Evolutionary conservation across 1,284 basidiomycete genomes (phyloP).

Genomic region (Entoloma clypeatum): DNA sequence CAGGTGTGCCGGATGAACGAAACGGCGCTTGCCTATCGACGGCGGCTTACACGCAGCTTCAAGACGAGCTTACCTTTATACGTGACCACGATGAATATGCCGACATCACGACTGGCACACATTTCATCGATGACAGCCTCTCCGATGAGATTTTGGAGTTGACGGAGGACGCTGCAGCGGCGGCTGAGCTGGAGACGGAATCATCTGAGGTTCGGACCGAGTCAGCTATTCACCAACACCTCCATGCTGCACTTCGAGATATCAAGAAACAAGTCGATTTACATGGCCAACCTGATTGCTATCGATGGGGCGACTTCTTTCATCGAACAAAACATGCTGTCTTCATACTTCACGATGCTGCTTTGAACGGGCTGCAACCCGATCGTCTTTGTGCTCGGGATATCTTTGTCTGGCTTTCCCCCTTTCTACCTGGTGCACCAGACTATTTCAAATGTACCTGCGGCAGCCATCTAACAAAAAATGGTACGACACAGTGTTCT

Average conservation of each 20-base stretch:
- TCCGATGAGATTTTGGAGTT: not conserved
- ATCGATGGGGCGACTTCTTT: slow-evolving; percentile 1
- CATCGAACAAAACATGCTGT: slow-evolving; percentile 1
- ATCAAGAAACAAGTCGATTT: not conserved
- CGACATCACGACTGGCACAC: not conserved
- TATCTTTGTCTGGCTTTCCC: slow-evolving; percentile 2
- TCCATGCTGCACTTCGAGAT: slow-evolving; percentile 2
- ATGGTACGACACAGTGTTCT: slow-evolving; percentile 1
- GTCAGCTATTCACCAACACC: slow-evolving; percentile 1
- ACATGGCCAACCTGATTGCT: not conserved
- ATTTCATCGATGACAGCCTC: too few species aligned
- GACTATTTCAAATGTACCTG: slow-evolving; percentile 1
- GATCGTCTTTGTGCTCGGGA: slow-evolving; percentile 2
- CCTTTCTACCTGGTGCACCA: slow-evolving; percentile 1
- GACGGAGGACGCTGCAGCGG: not conserved
- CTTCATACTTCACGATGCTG: slow-evolving; percentile 1
- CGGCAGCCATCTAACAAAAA: not conserved
- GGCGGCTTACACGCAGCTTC: not conserved
- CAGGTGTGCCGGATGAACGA: not conserved
- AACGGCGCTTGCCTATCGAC: not conserved
- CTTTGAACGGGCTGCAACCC: slow-evolving; percentile 1
- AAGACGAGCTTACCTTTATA: not conserved
- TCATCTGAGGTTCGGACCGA: not conserved
- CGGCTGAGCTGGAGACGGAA: not conserved
- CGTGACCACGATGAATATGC: not conserved